A percentile compares a stretch with the other conserved stretches of the same genome.
These are phyloP conservation scores for Neocucurbitaria cava DNA, from an alignment of 2,329 filamentous ascomycete species.

Conservation along the genomic window DNA sequence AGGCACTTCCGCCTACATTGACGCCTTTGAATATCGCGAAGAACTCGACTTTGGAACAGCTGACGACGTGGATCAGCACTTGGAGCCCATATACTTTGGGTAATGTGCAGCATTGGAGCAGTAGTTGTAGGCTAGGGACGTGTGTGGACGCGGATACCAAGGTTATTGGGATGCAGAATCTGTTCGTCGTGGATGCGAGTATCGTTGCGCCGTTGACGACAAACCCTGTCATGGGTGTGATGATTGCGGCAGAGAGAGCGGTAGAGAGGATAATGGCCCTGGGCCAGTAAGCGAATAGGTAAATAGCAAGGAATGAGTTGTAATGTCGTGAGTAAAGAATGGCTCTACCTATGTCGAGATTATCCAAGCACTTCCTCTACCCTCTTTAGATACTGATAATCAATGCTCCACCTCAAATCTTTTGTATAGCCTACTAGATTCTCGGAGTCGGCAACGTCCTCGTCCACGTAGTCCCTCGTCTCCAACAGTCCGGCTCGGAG, in stretches of 20 bases:
- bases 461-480: not conserved
- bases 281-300: not conserved
- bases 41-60: conserved; percentile 56
- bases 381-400: not conserved
- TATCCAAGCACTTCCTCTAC: not conserved
- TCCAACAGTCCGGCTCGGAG: conserved; percentile 18
- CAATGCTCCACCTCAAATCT: not conserved
- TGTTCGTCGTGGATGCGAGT: conserved; percentile 61
- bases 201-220: conserved; percentile 60
- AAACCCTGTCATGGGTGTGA: conserved; percentile 63
- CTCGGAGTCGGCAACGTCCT: not conserved
- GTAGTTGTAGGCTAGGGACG: conserved; percentile 58
- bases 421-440: not conserved
- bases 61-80: conserved; percentile 60
- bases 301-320: too few relatives aligned
- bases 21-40: conserved; percentile 59
- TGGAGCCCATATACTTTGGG: conserved; percentile 57
- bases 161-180: conserved; percentile 58
- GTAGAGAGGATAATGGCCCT: conserved; percentile 56
- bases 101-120: conserved; percentile 62
- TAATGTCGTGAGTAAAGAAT: not conserved
- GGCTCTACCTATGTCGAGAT: not conserved
- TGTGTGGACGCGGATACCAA: conserved; percentile 59
- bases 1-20: conserved; percentile 53
- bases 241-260: conserved; percentile 61